These are phyloP conservation scores for Senna siamea DNA, from an alignment of 306 rosid genomes.

Conservation along the genomic window DNA sequence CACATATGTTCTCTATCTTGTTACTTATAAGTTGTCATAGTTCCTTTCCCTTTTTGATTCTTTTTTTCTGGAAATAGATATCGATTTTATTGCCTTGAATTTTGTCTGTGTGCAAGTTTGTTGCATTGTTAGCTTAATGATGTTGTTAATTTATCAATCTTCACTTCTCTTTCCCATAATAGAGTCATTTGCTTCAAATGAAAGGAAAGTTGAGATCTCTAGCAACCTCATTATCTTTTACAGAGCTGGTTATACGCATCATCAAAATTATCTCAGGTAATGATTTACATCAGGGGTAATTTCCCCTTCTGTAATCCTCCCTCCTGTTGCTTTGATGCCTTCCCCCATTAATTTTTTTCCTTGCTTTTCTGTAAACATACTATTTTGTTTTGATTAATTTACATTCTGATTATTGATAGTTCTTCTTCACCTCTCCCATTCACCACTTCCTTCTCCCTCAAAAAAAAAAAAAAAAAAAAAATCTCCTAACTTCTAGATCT, in stretches of 20 bases:
- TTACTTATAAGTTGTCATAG: background rate
- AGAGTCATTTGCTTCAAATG: constrained; percentile 92
- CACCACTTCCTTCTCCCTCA: background rate
- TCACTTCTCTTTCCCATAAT: constrained; percentile 41
- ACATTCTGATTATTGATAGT: constrained; percentile 41
- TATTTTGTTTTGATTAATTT: constrained; percentile 33
- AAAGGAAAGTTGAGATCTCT: constrained; percentile 55
- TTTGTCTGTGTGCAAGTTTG: constrained; percentile 24
- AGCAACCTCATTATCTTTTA: constrained; percentile 55
- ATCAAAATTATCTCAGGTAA: constrained; percentile 91
- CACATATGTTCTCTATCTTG: constrained; percentile 14
- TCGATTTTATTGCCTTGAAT: constrained; percentile 14
- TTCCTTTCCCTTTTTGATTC: background rate
- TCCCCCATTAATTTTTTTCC: background rate
- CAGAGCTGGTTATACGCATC: constrained; percentile 68
- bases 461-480: too few species aligned
- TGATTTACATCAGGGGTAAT: constrained; percentile 25
- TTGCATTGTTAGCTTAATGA: constrained; percentile 29
- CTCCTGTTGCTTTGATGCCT: background rate
- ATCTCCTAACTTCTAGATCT: constrained; percentile 19
- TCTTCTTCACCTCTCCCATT: constrained; percentile 34
- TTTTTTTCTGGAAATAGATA: background rate
- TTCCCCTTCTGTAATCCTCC: background rate
- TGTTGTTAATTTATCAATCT: constrained; percentile 36
- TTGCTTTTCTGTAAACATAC: background rate